These are phyloP conservation scores for Micractinium conductrix DNA, from an alignment of 139 green algal genomes.

Conservation along the genomic window DNA sequence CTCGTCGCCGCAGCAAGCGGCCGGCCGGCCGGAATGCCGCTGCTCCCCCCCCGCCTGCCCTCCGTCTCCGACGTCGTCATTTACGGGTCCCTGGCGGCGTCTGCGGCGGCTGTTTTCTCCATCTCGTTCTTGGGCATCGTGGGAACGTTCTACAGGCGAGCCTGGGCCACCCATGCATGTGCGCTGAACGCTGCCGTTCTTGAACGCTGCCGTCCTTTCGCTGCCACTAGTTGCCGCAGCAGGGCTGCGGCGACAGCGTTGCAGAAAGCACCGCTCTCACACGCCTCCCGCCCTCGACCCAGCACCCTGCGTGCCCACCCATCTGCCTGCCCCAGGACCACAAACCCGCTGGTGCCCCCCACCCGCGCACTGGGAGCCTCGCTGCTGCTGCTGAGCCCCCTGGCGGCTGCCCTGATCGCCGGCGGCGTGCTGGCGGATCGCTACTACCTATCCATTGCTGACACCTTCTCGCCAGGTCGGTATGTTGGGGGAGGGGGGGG, in stretches of 20 bases:
- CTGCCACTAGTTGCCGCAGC: no score
- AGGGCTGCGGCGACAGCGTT: no score
- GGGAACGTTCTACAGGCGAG: neutral
- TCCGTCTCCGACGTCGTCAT: neutral
- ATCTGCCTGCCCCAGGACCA: no score
- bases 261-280: no score
- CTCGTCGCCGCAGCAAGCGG: neutral
- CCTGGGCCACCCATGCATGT: no score
- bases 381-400: neutral
- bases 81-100: neutral
- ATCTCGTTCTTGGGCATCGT: constrained; percentile 5
- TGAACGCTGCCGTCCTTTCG: no score
- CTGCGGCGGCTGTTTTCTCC: neutral
- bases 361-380: neutral
- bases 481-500: no score
- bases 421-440: neutral
- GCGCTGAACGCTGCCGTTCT: no score
- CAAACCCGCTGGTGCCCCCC: neutral
- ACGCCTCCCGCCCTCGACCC: no score
- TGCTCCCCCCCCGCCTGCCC: no score
- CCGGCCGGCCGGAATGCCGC: neutral
- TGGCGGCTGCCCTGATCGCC: neutral
- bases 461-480: neutral
- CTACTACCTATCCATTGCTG: neutral
- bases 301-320: no score